phyloP scores from a whole-genome alignment of 2,329 filamentous ascomycete genomes.

The Penicillium sp. region DNA sequence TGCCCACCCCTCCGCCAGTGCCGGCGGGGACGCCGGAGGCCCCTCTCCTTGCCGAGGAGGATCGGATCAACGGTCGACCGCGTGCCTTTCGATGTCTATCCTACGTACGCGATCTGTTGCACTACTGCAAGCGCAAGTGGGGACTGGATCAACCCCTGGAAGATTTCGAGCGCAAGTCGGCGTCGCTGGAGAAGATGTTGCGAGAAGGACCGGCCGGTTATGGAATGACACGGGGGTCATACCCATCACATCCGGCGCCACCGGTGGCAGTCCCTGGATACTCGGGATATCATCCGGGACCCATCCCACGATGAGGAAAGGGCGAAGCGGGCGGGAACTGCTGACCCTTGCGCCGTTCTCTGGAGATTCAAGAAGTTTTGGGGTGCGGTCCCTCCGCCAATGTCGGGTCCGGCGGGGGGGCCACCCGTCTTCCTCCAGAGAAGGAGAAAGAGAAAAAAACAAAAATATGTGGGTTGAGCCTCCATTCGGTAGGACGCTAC shows the following conservation, averaged over 20 bases:
- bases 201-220: slow-evolving; percentile 21
- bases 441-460: too few relatives aligned
- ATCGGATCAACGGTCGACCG: slow-evolving; percentile 29
- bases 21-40: slow-evolving; percentile 29
- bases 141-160: slow-evolving; percentile 24
- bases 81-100: slow-evolving; percentile 30
- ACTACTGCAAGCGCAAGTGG: slow-evolving; percentile 32
- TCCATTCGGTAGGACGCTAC: too few relatives aligned
- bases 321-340: too few relatives aligned
- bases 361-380: too few relatives aligned
- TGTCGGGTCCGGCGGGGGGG: too few relatives aligned
- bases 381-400: too few relatives aligned
- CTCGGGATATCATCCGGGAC: slow-evolving; percentile 13
- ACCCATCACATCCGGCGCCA: slow-evolving; percentile 10
- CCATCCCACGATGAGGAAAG: too few relatives aligned
- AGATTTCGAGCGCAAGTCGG: slow-evolving; percentile 29
- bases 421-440: too few relatives aligned
- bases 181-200: slow-evolving; percentile 21
- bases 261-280: slow-evolving; percentile 20
- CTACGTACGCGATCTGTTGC: slow-evolving; percentile 29
- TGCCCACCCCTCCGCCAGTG: slow-evolving; percentile 25
- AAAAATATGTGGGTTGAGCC: too few relatives aligned
- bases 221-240: slow-evolving; percentile 8
- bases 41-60: slow-evolving; percentile 25
- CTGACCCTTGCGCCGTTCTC: too few relatives aligned